Conservation (phyloP, 768 basidiomycete genomes). For the Lactarius evosmus region DNA sequence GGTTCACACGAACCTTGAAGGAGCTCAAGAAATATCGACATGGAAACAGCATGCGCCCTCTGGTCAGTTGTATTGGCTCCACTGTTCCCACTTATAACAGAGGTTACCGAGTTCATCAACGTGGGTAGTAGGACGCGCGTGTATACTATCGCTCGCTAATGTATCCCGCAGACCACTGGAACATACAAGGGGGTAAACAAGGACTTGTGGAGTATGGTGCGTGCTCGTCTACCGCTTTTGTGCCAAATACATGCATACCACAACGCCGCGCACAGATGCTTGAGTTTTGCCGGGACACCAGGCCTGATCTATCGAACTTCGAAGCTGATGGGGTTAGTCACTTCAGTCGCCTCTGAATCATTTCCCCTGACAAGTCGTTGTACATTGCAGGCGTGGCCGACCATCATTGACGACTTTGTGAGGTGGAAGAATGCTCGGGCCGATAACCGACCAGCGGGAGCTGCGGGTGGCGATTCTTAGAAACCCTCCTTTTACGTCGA, state of each 20-base stretch:
- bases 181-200: slow-evolving; percentile 77
- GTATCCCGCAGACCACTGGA: slow-evolving; percentile 40
- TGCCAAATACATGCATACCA: background rate
- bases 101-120: slow-evolving; percentile 62
- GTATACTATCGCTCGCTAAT: background rate
- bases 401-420: slow-evolving; percentile 76
- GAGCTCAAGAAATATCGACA: slow-evolving; percentile 72
- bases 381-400: slow-evolving; percentile 68
- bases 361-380: background rate
- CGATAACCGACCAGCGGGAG: background rate
- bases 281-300: slow-evolving; percentile 68
- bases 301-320: slow-evolving; percentile 59
- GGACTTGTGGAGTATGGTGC: slow-evolving; percentile 83
- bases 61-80: slow-evolving; percentile 75
- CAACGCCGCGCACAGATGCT: slow-evolving; percentile 49
- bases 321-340: slow-evolving; percentile 66
- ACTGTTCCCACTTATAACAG: slow-evolving; percentile 61
- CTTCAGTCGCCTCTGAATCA: slow-evolving; percentile 30
- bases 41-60: slow-evolving; percentile 74
- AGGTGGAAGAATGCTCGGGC: slow-evolving; percentile 51
- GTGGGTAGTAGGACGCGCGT: slow-evolving; percentile 39
- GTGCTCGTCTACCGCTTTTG: slow-evolving; percentile 26
- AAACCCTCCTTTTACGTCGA: background rate
- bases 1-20: slow-evolving; percentile 36
- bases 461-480: slow-evolving; percentile 6